Evolutionary conservation across 768 basidiomycete species (phyloP).

Genomic region (Kwoniella pini): DNA sequence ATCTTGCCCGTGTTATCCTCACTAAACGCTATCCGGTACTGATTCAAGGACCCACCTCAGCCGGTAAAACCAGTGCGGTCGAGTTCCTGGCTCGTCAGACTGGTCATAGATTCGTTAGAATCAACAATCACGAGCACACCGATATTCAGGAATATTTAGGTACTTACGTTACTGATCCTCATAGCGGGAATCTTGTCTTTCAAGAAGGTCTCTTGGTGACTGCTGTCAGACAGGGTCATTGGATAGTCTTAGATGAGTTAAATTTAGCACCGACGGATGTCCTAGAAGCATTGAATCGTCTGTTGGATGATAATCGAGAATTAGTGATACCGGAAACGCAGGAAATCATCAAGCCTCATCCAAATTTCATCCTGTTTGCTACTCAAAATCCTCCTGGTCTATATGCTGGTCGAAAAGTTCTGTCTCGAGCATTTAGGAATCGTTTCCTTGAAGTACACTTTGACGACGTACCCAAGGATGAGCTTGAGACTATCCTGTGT

Average conservation of each 20-base stretch:
- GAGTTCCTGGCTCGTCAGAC: slow-evolving; percentile 91
- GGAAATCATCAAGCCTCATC: slow-evolving; percentile 88
- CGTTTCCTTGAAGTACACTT: slow-evolving; percentile 98
- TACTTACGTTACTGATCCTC: slow-evolving; percentile 88
- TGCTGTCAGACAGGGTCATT: slow-evolving; percentile 85
- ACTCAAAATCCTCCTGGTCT: slow-evolving; percentile 97
- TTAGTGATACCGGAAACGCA: slow-evolving; percentile 93
- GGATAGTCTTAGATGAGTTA: slow-evolving; percentile 97
- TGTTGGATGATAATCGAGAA: slow-evolving; percentile 96
- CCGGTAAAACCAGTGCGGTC: slow-evolving; percentile 94
- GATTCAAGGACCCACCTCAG: slow-evolving; percentile 96
- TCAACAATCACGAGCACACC: slow-evolving; percentile 99
- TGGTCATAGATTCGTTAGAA: slow-evolving; percentile 92
- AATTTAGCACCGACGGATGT: slow-evolving; percentile 98
- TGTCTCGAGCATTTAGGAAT: slow-evolving; percentile 94
- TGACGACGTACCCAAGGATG: slow-evolving; percentile 89
- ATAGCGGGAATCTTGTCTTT: slow-evolving; percentile 90
- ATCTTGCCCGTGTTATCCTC: slow-evolving; percentile 86
- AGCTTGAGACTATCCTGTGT: slow-evolving; percentile 90
- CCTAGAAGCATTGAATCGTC: slow-evolving; percentile 90
- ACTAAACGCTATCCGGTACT: slow-evolving; percentile 89
- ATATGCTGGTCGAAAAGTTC: slow-evolving; percentile 89
- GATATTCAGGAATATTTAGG: slow-evolving; percentile 99
- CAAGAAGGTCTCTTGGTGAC: slow-evolving; percentile 91
- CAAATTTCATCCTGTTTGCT: slow-evolving; percentile 96